Conservation (phyloP, 192 early-diverging fungal genomes). For the Coemansia sp. region DNA sequence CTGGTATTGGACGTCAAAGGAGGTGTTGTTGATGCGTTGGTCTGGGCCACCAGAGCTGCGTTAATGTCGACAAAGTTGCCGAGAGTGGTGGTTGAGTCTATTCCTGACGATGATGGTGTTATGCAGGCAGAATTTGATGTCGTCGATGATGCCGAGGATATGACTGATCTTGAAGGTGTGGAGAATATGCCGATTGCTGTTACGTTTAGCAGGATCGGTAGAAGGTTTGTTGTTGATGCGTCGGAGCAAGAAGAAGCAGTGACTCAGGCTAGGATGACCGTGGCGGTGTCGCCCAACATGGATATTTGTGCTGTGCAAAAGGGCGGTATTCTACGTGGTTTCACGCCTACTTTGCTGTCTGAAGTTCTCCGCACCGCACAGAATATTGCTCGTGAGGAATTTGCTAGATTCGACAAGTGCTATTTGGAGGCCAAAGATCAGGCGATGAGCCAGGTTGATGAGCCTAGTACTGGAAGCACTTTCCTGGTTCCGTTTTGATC, state of each 20-base stretch:
- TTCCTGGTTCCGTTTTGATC: slow-evolving; percentile 40
- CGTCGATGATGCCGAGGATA: slow-evolving; percentile 86
- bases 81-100: slow-evolving; percentile 77
- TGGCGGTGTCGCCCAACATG: slow-evolving; percentile 79
- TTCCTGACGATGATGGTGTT: slow-evolving; percentile 78
- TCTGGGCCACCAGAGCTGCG: slow-evolving; percentile 85
- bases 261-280: slow-evolving; percentile 74
- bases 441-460: slow-evolving; percentile 16
- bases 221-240: slow-evolving; percentile 83
- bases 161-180: slow-evolving; percentile 73
- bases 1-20: slow-evolving; percentile 90
- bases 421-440: slow-evolving; percentile 25
- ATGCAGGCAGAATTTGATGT: slow-evolving; percentile 87
- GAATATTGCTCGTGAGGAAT: slow-evolving; percentile 35
- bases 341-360: slow-evolving; percentile 41
- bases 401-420: slow-evolving; percentile 19
- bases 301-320: slow-evolving; percentile 90
- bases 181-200: slow-evolving; percentile 81
- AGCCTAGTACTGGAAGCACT: slow-evolving; percentile 50
- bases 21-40: slow-evolving; percentile 81
- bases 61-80: slow-evolving; percentile 87
- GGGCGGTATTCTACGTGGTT: slow-evolving; percentile 51
- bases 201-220: slow-evolving; percentile 86
- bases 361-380: slow-evolving; percentile 46
- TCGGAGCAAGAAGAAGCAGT: slow-evolving; percentile 88